Evolutionary conservation across 768 basidiomycete species (phyloP), one percentile per base, ranked within the genome.

Genomic region (Rhodotorula kratochvilovae): DNA sequence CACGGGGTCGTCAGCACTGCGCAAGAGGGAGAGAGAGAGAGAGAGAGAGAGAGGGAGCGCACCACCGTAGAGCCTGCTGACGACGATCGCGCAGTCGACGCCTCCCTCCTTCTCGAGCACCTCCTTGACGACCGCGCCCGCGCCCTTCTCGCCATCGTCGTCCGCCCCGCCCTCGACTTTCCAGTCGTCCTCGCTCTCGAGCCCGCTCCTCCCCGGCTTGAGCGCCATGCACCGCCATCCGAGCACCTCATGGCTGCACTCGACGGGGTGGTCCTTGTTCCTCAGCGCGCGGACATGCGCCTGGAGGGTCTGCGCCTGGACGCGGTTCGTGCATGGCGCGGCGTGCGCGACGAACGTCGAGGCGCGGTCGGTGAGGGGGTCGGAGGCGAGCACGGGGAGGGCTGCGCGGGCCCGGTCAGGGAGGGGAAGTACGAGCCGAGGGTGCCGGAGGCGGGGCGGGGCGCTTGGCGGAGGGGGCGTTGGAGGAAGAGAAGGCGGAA

Each of bases 71-170:
- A 90, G 90, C 67, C 91, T 85, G 80, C 86, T 88, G 50, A 91
- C 88, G 70, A 91, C 83, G 19, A 92, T 87, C 7, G 89, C 88
- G 16, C 88, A 89, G 78, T 92, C 91, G 36, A 91, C 83, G 27
- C 87, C 83, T 3, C 86, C 87, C 71, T 86, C 84, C n/a, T 82
- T 81, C 76, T 86, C 84, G 88, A 93, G 89, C 21, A 86, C 85
- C 73, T 84, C 86, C 73, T 89, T 78, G 39, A 90, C 82, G 70
- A 83, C 84, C 25, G 81, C 83, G 36, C 88, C 88, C 39, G 85
- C 90, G 84, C 86, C 88, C 73, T 85, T 85, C 80, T 92, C 91
- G 10, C 87, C 89, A 61, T 91, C 91, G 75, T 93, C 91, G 56
- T 87, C 85, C 74, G 82, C 84, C 3, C 87, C 89, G 8, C 83